Base-by-base conservation (phyloP, 2,329 filamentous ascomycete species). In the Mollisiaceae sp. region DNA sequence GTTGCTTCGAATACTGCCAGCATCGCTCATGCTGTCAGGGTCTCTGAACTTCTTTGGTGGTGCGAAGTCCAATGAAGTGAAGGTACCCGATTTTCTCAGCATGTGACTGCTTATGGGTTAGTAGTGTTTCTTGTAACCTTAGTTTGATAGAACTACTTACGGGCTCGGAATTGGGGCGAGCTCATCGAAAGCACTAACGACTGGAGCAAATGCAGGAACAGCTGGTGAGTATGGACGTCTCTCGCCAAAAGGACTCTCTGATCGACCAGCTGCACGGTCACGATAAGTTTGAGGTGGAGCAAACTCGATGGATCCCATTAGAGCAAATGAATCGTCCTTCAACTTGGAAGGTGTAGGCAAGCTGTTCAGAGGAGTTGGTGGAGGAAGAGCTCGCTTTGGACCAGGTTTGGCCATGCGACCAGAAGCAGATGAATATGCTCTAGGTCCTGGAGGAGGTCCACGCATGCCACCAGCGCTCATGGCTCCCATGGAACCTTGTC, bases 321-420 rank as follows among this genome's bases (percentile, higher is more conserved):
- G 77, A 55, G 91, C 87, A 70, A 97, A 89, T 2, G 87, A 85
- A 76, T 97, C 93, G 67, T 97, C 94, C 74, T 83, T 91, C 50
- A 99, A 83, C 81, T 93, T 91, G 60, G 90, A 89, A 0, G 95
- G 94, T 1, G 93, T 96, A 9, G 94, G 94, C 22, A 99, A 82
- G 1, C 91, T 90, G 57, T 82, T 85, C 24, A 99, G 85, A 14
- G 89, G 84, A 35, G 86, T 77, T 1, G 94, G 95, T 5, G 94
- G 93, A 32, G 92, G 91, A 71, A 89, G 77, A 59, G 83, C 82
- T 77, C 85, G 84, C 85, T 85, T 72, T 76, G 66, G 20, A 75
- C 71, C 74, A 64, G 75, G 76, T 52, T 67, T 69, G 4, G 50
- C 24, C 62, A 67, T 69, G 6, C 73, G 69, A 59, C 79, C 79